These are phyloP conservation scores for Leptodermis oblonga DNA, from an alignment of 257 asterid species.

Conservation along the genomic window DNA sequence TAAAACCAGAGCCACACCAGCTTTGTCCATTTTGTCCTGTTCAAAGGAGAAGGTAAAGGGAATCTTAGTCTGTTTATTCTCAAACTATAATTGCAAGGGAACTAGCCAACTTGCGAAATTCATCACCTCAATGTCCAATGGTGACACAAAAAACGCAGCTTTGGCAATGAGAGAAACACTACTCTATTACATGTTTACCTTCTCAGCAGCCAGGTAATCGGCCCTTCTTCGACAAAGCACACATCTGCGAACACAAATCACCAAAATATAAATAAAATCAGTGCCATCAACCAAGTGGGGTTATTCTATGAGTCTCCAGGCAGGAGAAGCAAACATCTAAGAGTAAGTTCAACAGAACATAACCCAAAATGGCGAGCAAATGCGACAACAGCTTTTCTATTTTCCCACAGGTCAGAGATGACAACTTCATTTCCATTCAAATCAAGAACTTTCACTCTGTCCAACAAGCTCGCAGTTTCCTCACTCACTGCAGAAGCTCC, in stretches of 20 bases:
- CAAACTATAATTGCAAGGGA: not conserved
- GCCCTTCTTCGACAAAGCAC: constrained; percentile 94
- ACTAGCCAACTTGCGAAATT: not conserved
- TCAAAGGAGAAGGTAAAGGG: not conserved
- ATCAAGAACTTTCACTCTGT: constrained; percentile 49
- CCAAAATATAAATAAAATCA: not conserved
- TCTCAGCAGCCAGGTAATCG: constrained; percentile 72
- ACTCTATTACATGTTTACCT: constrained; percentile 35
- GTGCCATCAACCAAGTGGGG: not conserved
- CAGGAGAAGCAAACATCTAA: not conserved
- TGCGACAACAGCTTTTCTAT: constrained; percentile 91
- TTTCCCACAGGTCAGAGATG: constrained; percentile 87
- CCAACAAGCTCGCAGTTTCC: constrained; percentile 44
- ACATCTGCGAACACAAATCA: constrained; percentile 48
- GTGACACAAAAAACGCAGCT: not conserved
- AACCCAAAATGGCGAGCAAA: constrained; percentile 99
- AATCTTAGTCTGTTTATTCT: not conserved
- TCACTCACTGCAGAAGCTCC: constrained; percentile 38
- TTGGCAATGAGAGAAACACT: not conserved
- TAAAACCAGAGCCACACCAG: constrained; percentile 83
- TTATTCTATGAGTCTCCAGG: not conserved
- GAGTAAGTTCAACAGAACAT: constrained; percentile 8
- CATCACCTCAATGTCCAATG: not conserved
- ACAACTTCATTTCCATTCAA: constrained; percentile 60
- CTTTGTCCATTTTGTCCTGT: constrained; percentile 91